phyloP scores from a whole-genome alignment of 78 protist species.

The Salpingoeca rosetta region DNA sequence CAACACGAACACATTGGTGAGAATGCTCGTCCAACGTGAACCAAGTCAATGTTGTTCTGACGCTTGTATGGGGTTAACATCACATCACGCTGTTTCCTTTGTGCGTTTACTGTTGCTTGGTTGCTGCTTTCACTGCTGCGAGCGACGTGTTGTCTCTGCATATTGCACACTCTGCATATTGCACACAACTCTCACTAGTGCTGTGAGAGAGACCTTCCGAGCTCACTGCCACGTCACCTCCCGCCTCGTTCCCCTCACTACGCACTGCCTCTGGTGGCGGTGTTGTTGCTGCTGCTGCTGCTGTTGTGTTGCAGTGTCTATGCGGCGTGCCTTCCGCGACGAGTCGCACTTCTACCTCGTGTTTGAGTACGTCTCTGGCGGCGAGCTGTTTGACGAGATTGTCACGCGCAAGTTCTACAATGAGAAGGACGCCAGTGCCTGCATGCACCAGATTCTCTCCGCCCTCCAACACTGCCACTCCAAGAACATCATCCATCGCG shows the following conservation, averaged over 20 bases:
- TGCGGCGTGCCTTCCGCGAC: not conserved
- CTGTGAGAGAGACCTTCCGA: no score
- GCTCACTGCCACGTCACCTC: not conserved
- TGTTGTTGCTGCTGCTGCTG: no score
- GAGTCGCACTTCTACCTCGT: not conserved
- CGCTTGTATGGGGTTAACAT: no score
- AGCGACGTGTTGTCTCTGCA: no score
- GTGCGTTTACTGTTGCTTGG: no score
- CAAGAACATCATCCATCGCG: slow-evolving; percentile 43
- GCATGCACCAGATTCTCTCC: slow-evolving; percentile 12
- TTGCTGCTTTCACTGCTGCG: no score
- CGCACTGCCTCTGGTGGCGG: no score
- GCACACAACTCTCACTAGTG: no score
- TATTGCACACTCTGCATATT: no score
- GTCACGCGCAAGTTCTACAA: slow-evolving; percentile 14
- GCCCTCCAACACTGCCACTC: slow-evolving; percentile 41
- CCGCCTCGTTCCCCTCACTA: not conserved
- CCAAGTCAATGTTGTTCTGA: no score
- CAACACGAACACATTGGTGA: not conserved
- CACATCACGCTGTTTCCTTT: no score
- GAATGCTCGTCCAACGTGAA: not conserved
- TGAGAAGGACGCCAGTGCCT: slow-evolving; percentile 24
- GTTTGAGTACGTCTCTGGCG: slow-evolving; percentile 30
- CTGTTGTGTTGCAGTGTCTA: no score
- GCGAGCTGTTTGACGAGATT: slow-evolving; percentile 53